Evolutionary conservation across 2,329 filamentous ascomycete genomes (phyloP), one percentile per base, ranked within the genome.

Genomic region (Teratosphaeria zuluensis): DNA sequence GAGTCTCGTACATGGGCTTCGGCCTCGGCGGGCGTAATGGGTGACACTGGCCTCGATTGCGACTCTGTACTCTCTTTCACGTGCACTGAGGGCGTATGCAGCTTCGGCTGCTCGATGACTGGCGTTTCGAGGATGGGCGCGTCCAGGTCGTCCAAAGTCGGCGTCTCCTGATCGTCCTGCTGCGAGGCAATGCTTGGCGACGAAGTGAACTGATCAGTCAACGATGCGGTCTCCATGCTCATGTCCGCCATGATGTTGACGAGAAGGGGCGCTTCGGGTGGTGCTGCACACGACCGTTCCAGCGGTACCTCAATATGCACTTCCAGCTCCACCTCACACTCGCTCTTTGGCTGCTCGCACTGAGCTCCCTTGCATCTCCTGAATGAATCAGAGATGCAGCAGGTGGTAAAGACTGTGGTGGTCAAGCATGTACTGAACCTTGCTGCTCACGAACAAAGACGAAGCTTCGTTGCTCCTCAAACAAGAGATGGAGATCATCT

Each of bases 1-100:
- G 65, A 68, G 55, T 69, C 67, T 48, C 42, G 42, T n/a, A 24
- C 42, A 48, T 48, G 30, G 19, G 31, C 24, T 12, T 38, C 32
- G 14, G 54, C 38, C 46, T 61, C 59, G 42, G 56, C 28, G 14
- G 42, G 54, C 16, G 57, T 61, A 14, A 59, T 55, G 8, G 59
- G 59, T 11, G 56, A 59, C 11, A 59, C 54, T n/a, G 59, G 54
- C 33, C 16, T 48, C 6, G 42, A 48, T 4, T 21, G 42, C 6
- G 19, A 6, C 16, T 48, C 42, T 48, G 42, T 48, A 19, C 19
- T 48, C 6, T 21, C 42, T 21, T 48, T 48, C 42, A 48, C 16
- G 42, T 48, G 42, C 42, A 19, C 5, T 19, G 42, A 14, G 35
- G 35, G n/a, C 9, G 35, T 12, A 12, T 42, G 54, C 53, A 14